Base-by-base conservation (phyloP, 495 filamentous ascomycete genomes). In the Parmelia sp. region DNA sequence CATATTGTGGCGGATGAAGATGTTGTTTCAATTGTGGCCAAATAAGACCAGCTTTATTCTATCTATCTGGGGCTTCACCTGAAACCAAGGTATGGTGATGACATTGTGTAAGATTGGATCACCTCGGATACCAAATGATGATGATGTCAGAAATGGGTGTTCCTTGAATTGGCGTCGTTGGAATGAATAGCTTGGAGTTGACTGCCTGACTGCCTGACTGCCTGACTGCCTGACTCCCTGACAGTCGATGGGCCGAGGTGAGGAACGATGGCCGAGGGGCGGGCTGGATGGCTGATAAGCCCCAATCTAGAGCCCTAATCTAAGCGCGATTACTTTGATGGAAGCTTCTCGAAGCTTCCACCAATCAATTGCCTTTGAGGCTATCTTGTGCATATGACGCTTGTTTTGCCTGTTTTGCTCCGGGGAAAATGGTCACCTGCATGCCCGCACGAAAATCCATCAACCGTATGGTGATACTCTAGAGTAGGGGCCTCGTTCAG, bases 11-110 rank as follows among this genome's bases (percentile, higher is more conserved):
- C 88, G 3, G 95, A 99, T 71, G 95, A 97, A 78, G 95, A 99
- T 80, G 95, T 99, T 56, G 91, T 99, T 63, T 92, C 89, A 68
- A 96, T 99, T 73, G 90, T 97, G n/a, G 88, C 86, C 59, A 89
- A 86, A 70, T 92, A 79, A 65, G 19, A 1, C n/a, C 12, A 39
- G 21, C 21, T 15, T 27, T 36, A n/a, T 25, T 44, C 27, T 35
- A 10, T 19, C 29, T 36, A 11, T 27, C 12, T n/a, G n/a, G n/a
- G n/a, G 21, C 27, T 33, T 21, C 44, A 4, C 35, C 35, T n/a
- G n/a, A n/a, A n/a, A n/a, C n/a, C n/a, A n/a, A n/a, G n/a, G n/a
- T n/a, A 39, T 49, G 23, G 23, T 49, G n/a, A 49, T 25, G 23
- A 8, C 45, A 10, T 49, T 23, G 25, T 7, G 45, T 0, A 49